Conservation (phyloP, 495 filamentous ascomycete genomes). For the Neurospora sp. region DNA sequence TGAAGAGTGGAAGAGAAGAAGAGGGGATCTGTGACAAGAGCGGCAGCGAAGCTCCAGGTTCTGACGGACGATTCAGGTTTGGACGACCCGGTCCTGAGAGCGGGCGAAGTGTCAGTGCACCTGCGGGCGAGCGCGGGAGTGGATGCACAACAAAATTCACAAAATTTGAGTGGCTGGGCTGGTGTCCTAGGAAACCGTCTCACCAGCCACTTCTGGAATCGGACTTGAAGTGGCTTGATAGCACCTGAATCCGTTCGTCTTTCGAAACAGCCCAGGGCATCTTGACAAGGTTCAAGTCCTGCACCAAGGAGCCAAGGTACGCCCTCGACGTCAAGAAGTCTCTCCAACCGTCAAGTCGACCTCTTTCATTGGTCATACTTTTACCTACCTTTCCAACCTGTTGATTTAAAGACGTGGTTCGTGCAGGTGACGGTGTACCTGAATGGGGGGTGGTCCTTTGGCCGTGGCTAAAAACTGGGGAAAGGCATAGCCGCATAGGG, state of each 20-base stretch:
- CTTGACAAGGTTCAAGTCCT: neutral
- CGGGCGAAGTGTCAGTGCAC: conserved; percentile 5
- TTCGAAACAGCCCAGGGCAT: neutral
- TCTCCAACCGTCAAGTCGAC: neutral
- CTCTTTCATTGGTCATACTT: neutral
- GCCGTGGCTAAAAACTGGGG: neutral
- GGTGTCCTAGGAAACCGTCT: conserved; percentile 1
- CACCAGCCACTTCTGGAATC: conserved; percentile 15
- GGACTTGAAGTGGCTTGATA: neutral
- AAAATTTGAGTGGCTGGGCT: conserved; percentile 27
- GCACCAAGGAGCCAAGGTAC: neutral
- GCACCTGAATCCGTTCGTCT: neutral
- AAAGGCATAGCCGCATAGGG: neutral
- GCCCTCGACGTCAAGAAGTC: neutral
- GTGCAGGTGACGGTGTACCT: neutral
- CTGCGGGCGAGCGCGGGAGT: neutral
- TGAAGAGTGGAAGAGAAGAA: conserved; percentile 5
- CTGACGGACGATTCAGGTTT: neutral
- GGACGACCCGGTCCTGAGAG: neutral
- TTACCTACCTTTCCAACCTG: neutral
- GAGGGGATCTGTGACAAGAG: neutral
- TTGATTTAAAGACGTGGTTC: neutral
- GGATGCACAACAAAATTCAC: conserved; percentile 1
- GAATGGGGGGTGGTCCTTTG: neutral
- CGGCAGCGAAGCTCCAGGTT: neutral